Evolutionary conservation across 176 grass and related monocot genomes (phyloP).

Genomic region (Oryza punctata): DNA sequence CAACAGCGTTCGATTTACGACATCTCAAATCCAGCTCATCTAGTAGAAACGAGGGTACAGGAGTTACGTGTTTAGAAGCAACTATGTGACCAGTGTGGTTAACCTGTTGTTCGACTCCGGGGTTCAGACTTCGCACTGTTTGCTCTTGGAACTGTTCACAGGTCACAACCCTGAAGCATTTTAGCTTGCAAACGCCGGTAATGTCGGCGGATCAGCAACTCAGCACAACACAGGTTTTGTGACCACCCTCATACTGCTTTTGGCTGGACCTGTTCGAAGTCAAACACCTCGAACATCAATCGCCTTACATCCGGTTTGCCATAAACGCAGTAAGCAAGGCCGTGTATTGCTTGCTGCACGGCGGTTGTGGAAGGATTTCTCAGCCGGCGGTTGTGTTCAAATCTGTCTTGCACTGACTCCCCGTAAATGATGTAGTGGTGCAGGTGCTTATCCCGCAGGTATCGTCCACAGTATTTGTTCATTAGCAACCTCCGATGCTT

Average conservation of each 20-base stretch:
- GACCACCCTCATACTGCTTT: conserved; percentile 68
- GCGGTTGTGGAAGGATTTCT: conserved; percentile 92
- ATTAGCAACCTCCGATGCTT: conserved; percentile 84
- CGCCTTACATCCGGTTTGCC: conserved; percentile 88
- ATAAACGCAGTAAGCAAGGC: conserved; percentile 81
- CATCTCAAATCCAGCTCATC: conserved; percentile 29
- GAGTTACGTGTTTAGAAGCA: not conserved
- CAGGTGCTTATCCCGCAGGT: conserved; percentile 82
- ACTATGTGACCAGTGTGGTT: not conserved
- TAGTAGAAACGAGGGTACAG: not conserved
- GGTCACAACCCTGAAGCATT: not conserved
- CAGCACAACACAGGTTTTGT: conserved; percentile 1
- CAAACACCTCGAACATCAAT: conserved; percentile 97
- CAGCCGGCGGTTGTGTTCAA: conserved; percentile 83
- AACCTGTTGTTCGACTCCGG: not conserved
- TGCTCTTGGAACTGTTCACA: not conserved
- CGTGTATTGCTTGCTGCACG: conserved; percentile 88
- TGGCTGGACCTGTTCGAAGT: conserved; percentile 93
- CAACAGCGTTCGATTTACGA: not conserved
- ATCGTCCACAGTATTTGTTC: conserved; percentile 97
- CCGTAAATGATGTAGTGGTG: conserved; percentile 86
- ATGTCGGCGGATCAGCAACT: not conserved
- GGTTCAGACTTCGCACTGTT: not conserved
- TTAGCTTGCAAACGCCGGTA: not conserved
- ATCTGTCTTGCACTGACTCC: conserved; percentile 80